Percentiles rank a stretch among this genome's conserved stretches.
These are phyloP conservation scores for Silene coronaria DNA, from an alignment of 179 eudicot species.

Conservation along the genomic window DNA sequence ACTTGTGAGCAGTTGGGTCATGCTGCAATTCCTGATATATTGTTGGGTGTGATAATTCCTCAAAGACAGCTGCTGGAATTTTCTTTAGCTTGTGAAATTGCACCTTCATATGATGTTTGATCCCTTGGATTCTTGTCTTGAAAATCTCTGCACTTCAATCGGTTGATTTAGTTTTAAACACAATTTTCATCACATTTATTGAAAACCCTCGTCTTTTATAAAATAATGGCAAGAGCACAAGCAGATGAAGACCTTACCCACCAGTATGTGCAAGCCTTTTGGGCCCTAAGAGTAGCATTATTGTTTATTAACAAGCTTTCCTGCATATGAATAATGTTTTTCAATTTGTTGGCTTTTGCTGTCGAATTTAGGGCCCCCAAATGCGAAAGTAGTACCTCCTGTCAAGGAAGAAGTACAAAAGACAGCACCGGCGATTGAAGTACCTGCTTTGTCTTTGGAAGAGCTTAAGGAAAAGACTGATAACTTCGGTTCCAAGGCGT, in stretches of 20 bases:
- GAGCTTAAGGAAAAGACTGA: constrained; percentile 51
- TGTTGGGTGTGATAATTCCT: background rate
- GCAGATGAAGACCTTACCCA: too few relatives aligned
- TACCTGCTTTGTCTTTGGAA: constrained; percentile 42
- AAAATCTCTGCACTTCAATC: background rate
- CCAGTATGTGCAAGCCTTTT: too few relatives aligned
- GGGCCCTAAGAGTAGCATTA: background rate
- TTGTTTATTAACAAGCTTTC: background rate
- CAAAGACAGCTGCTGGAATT: background rate
- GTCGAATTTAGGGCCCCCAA: constrained; percentile 31
- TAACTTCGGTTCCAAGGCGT: constrained; percentile 51
- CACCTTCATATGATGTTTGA: background rate
- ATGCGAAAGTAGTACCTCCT: constrained; percentile 35
- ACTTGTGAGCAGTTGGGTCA: too few relatives aligned
- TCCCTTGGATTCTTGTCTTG: background rate
- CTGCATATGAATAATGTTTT: background rate
- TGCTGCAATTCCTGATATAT: background rate
- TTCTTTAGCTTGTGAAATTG: background rate
- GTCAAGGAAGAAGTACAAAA: constrained; percentile 44
- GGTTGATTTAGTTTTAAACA: too few relatives aligned
- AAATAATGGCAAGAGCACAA: too few relatives aligned
- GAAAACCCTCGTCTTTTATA: too few relatives aligned
- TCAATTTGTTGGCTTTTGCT: constrained; percentile 5
- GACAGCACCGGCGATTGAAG: constrained; percentile 43
- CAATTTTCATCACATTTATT: too few relatives aligned